Percentiles rank a stretch among this genome's conserved stretches.
phyloP scores from a whole-genome alignment of 2,329 filamentous ascomycete species.

The Pseudocercospora macadamiae region DNA sequence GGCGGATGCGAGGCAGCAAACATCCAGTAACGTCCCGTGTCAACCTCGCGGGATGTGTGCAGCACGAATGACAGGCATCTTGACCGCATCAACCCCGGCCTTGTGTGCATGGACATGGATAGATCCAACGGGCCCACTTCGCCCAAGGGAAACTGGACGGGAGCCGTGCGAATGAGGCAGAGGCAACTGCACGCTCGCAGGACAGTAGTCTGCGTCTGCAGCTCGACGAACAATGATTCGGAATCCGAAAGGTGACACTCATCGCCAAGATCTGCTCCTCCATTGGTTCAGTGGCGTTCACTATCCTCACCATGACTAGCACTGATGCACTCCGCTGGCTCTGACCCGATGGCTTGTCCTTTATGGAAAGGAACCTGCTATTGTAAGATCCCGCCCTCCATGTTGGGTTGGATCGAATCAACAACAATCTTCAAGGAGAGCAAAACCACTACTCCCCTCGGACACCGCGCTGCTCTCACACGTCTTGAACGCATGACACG shows the following conservation, averaged over 20 bases:
- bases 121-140: background rate
- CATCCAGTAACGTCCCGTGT: too few species aligned
- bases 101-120: background rate
- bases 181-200: background rate
- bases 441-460: too few species aligned
- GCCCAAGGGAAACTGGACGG: background rate
- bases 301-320: background rate
- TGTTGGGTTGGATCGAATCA: too few species aligned
- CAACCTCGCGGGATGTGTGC: background rate
- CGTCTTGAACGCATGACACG: too few species aligned
- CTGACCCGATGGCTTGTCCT: background rate
- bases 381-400: too few species aligned
- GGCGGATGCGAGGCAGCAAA: background rate
- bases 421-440: too few species aligned
- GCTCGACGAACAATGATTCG: background rate
- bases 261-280: background rate
- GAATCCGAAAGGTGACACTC: background rate
- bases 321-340: background rate
- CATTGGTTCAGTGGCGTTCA: background rate
- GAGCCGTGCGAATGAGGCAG: background rate
- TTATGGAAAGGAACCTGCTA: too few species aligned
- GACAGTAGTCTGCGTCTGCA: background rate
- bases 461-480: too few species aligned
- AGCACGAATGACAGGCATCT: background rate
- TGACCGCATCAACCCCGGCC: background rate